Percentiles rank a stretch among this genome's conserved stretches.
Evolutionary conservation across 495 filamentous ascomycete species (phyloP).

Genomic region (Trichoderma erinaceum): DNA sequence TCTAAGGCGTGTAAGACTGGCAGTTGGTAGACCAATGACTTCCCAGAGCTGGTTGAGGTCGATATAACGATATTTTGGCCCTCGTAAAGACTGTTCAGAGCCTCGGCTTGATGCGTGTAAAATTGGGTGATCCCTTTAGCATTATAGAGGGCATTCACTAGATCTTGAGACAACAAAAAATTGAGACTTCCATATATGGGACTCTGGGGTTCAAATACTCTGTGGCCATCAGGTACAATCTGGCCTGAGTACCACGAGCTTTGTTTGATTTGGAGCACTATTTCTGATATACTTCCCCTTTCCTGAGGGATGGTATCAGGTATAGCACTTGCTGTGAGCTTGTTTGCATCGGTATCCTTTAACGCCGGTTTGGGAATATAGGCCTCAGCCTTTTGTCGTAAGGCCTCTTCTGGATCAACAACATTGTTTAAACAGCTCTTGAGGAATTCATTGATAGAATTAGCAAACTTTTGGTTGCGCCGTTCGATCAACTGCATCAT

Average conservation of each 20-base stretch:
- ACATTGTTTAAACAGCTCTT: conserved; percentile 60
- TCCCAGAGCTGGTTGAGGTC: conserved; percentile 93
- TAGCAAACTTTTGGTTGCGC: conserved; percentile 75
- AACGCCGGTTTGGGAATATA: conserved; percentile 41
- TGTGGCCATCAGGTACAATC: conserved; percentile 89
- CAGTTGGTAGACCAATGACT: conserved; percentile 93
- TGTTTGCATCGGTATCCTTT: conserved; percentile 25
- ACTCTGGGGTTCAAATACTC: conserved; percentile 84
- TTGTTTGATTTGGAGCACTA: conserved; percentile 74
- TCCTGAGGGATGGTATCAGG: conserved; percentile 74
- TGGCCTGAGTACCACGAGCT: conserved; percentile 85
- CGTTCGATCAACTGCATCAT: conserved; percentile 89
- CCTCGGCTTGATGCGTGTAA: conserved; percentile 93
- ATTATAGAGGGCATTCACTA: conserved; percentile 94
- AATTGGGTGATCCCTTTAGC: conserved; percentile 75
- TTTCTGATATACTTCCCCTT: conserved; percentile 74
- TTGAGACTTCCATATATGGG: conserved; percentile 77
- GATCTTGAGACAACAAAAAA: conserved; percentile 79
- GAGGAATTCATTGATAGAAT: conserved; percentile 71
- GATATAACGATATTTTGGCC: conserved; percentile 86
- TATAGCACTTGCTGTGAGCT: conserved; percentile 32
- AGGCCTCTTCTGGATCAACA: conserved; percentile 59
- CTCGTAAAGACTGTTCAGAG: conserved; percentile 81
- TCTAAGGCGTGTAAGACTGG: conserved; percentile 88
- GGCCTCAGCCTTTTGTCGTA: conserved; percentile 49